Percentiles rank a stretch among this genome's conserved stretches.
Conservation (phyloP, 2,329 filamentous ascomycete species). For the Ascochyta lentis region DNA sequence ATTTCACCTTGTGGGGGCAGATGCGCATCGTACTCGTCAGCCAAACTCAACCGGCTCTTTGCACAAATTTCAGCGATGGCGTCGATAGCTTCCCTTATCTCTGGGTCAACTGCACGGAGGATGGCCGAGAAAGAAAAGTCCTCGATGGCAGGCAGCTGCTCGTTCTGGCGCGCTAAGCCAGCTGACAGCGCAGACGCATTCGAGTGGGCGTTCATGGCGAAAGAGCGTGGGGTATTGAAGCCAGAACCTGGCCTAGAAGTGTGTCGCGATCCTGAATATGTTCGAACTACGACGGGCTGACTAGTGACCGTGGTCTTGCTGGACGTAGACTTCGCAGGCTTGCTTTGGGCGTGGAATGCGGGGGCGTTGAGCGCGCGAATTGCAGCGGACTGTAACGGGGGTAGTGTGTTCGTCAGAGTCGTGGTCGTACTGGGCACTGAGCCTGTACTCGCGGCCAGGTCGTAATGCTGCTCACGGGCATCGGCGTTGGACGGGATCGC, state of each 20-base stretch:
- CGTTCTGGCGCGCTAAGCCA: slow-evolving; percentile 36
- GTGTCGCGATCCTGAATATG: slow-evolving; percentile 48
- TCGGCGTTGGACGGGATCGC: slow-evolving; percentile 22
- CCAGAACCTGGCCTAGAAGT: slow-evolving; percentile 43
- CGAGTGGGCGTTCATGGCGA: slow-evolving; percentile 39
- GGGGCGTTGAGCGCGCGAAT: slow-evolving; percentile 49
- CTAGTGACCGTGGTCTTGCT: slow-evolving; percentile 50
- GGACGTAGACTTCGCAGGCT: slow-evolving; percentile 47
- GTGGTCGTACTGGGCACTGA: slow-evolving; percentile 47
- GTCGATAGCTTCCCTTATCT: slow-evolving; percentile 64
- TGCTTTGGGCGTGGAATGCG: slow-evolving; percentile 43
- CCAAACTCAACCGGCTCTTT: slow-evolving; percentile 65
- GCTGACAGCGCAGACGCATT: slow-evolving; percentile 40
- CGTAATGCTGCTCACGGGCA: slow-evolving; percentile 37
- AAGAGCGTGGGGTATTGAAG: slow-evolving; percentile 40
- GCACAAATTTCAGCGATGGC: slow-evolving; percentile 70
- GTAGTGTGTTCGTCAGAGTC: slow-evolving; percentile 46
- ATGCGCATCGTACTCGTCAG: slow-evolving; percentile 68
- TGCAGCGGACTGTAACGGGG: slow-evolving; percentile 47
- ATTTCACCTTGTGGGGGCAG: slow-evolving; percentile 68
- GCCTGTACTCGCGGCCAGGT: slow-evolving; percentile 41
- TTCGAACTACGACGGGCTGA: slow-evolving; percentile 54
- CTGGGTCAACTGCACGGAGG: slow-evolving; percentile 63
- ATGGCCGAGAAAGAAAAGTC: slow-evolving; percentile 65
- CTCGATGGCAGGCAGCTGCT: slow-evolving; percentile 54